These are phyloP conservation scores for Talaromyces wortmannii DNA, from an alignment of 495 filamentous ascomycete species.

Conservation along the genomic window DNA sequence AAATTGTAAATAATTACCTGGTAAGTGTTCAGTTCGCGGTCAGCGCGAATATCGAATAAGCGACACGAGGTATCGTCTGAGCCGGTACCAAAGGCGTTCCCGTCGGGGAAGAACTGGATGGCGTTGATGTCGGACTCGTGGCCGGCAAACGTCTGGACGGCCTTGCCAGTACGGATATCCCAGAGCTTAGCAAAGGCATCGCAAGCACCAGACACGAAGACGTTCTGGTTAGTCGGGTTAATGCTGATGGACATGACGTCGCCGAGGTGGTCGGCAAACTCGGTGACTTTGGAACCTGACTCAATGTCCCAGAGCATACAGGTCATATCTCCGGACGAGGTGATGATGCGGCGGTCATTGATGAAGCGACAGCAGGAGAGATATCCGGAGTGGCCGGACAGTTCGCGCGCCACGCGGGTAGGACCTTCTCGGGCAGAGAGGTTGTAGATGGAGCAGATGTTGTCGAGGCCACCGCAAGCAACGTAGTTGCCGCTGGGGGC, in stretches of 20 bases:
- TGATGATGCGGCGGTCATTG: slow-evolving; percentile 95
- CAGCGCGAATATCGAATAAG: slow-evolving; percentile 94
- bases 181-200: slow-evolving; percentile 98
- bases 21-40: slow-evolving; percentile 93
- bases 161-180: slow-evolving; percentile 98
- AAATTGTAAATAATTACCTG: slow-evolving; percentile 53
- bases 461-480: slow-evolving; percentile 95
- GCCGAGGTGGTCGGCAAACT: slow-evolving; percentile 96
- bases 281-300: slow-evolving; percentile 91
- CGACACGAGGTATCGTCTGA: slow-evolving; percentile 98
- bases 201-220: slow-evolving; percentile 95
- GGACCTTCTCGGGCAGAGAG: slow-evolving; percentile 92
- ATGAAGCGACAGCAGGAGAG: slow-evolving; percentile 98
- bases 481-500: slow-evolving; percentile 98
- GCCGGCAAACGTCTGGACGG: slow-evolving; percentile 95
- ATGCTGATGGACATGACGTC: slow-evolving; percentile 99
- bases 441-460: slow-evolving; percentile 99
- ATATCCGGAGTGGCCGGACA: slow-evolving; percentile 96
- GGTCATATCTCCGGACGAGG: slow-evolving; percentile 98
- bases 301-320: slow-evolving; percentile 99
- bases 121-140: slow-evolving; percentile 99
- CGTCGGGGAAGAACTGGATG: slow-evolving; percentile 98
- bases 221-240: slow-evolving; percentile 96
- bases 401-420: slow-evolving; percentile 90
- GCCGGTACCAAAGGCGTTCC: slow-evolving; percentile 96